Base-by-base conservation (phyloP, 495 filamentous ascomycete genomes). In the Aspergillus funiculosus region DNA sequence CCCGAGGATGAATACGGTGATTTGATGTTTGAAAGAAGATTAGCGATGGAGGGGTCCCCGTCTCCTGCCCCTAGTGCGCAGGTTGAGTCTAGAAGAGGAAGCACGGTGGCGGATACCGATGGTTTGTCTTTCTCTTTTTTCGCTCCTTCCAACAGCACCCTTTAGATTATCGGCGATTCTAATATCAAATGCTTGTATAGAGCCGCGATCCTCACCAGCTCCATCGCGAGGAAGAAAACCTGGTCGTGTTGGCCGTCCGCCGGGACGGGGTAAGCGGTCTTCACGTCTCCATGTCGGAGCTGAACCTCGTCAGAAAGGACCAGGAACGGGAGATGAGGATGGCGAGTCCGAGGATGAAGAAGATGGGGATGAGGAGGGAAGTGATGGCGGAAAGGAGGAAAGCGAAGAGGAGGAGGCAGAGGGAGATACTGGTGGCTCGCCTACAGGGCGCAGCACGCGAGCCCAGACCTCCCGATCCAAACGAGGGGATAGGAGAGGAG, bases 1-100 rank as follows among this genome's bases (percentile, higher is more conserved):
- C 87, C 88, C 0, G 69, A 77, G 22, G 79, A 84, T 11, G 84
- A 92, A 32, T 96, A 81, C 57, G 81, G 77, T 40, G 82, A 87
- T 1, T 51, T 83, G 51, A 91, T 87, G 69, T 83, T 86, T 62
- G 75, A 75, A 46, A 75, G 77, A 39, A 69, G 84, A 13, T 64
- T 84, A 5, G 83, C 81, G 1, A 69, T 71, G 48, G 71, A 82
- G 69, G 59, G 74, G 59, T 59, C 79, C 63, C 57, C 72, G 31
- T 79, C 85, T 38, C 76, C 78, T 9, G 68, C 72, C 13, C 69
- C 70, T 50, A 73, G 80, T 63, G 56, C 69, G 39, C 59, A 63
- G 59, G 58, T 59, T 20, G 57, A 66, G 13, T 70, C 71, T 21
- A 56, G 65, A 36, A 59, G 69, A 53, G 60, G 70, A 18, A 73